Evolutionary conservation across 129 eudicot genomes (phyloP), one percentile per base, ranked within the genome.

Genomic region (Flaveria bidentis): DNA sequence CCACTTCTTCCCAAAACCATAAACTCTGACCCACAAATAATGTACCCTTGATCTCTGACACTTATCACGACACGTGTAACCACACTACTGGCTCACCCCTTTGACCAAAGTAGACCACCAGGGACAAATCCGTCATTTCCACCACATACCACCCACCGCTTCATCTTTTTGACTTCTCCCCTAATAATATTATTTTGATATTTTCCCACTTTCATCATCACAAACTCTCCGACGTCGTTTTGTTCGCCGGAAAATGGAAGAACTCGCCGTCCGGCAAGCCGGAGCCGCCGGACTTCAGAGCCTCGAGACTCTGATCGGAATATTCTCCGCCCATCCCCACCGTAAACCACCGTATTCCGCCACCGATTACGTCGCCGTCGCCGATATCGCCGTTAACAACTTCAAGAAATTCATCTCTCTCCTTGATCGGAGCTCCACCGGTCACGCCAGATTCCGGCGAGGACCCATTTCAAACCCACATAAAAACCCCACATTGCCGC

Each of bases 401-500:
- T 95, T 94, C 81, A 87, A 76, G 69, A 95, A 88, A 63, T 92
- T 95, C 56, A 95, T 95, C 9, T 91, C 99, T 1, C 60, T 91
- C 0, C 88, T 95, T 6, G 99, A 91, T 77, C 87, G 85, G 12
- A 65, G 73, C 5, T 85, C 89, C 47, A 95, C 99, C 30, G 99
- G 99, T 10, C 97, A 95, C 76, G 99, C 99, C 39, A 87, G 99
- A 23, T 95, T 95, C 85, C 82, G 99, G 2, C 85, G 96, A 20
- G 99, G 97, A 16, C 98, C 97, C 0, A 42, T 84, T 13, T 1
- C 86, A 5, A 72, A 20, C 22, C 22, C 0, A 20, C 22, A 20
- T 20, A 20, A 20, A 20, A 20, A 63, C 7, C 58, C 84, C 26
- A 9, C 75, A 45, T 18, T 74, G 5, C 3, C 26, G 20, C 64